A percentile compares a stretch with the other conserved stretches of the same genome.
phyloP scores from a whole-genome alignment of 2,329 filamentous ascomycete species.

The Purpureocillium lavendulum region DNA sequence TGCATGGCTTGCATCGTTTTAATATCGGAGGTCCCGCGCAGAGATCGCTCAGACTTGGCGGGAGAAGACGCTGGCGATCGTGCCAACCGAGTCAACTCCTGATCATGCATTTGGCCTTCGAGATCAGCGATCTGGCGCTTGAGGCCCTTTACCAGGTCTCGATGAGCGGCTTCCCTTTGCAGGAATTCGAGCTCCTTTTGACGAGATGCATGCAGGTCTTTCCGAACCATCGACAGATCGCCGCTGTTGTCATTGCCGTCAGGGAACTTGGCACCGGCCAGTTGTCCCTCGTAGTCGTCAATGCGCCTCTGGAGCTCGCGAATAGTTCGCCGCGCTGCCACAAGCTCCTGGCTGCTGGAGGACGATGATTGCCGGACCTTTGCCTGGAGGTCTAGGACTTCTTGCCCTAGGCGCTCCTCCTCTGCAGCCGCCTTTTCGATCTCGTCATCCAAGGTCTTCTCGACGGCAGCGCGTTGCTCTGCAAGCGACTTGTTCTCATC shows the following conservation, averaged over 20 bases:
- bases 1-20: slow-evolving; percentile 30
- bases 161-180: slow-evolving; percentile 57
- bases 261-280: slow-evolving; percentile 23
- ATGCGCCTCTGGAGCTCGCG: slow-evolving; percentile 57
- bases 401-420: slow-evolving; percentile 51
- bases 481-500: slow-evolving; percentile 53
- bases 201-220: slow-evolving; percentile 55
- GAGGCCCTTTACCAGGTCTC: slow-evolving; percentile 52
- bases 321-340: slow-evolving; percentile 53
- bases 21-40: slow-evolving; percentile 44
- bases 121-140: slow-evolving; percentile 59
- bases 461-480: slow-evolving; percentile 49
- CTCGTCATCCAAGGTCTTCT: slow-evolving; percentile 57
- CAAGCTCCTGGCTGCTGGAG: slow-evolving; percentile 43
- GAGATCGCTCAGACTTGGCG: slow-evolving; percentile 49
- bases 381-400: slow-evolving; percentile 43
- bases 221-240: slow-evolving; percentile 53
- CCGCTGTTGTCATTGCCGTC: slow-evolving; percentile 32
- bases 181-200: slow-evolving; percentile 57
- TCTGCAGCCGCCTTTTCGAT: slow-evolving; percentile 58
- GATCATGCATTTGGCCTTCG: slow-evolving; percentile 59
- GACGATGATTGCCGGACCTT: slow-evolving; percentile 34
- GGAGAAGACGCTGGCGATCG: slow-evolving; percentile 35
- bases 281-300: slow-evolving; percentile 41
- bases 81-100: slow-evolving; percentile 43